Evolutionary conservation across 305 asterid genomes (phyloP), one percentile per base, ranked within the genome.

Genomic region (Rubia tinctorum): DNA sequence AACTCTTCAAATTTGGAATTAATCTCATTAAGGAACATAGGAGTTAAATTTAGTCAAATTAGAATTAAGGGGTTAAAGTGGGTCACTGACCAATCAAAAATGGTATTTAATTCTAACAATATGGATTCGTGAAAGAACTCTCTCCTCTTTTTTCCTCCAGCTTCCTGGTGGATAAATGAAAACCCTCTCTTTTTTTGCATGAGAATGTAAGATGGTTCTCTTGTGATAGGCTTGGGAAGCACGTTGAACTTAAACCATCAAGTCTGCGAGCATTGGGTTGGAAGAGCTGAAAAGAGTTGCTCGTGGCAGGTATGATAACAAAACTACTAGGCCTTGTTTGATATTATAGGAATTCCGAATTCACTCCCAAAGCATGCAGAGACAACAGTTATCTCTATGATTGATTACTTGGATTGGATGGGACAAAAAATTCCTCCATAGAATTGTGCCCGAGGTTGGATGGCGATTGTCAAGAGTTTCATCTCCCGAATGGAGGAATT

Each of bases 221-320:
- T 62, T 75, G 56, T 43, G 45, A 77, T 89, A 93, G 98, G 84
- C 78, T 91, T 40, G 96, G 98, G 74, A 91, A 88, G 86, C 90
- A 93, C 64, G 73, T 81, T 70, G 92, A 83, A 80, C 80, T 93
- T 62, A 89, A 43, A 47, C 65, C 86, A 18, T 84, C 88, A 71
- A 84, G 80, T 76, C 80, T 93, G 80, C 92, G 85, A 81, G 88
- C 91, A 34, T 70, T 93, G 76, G 97, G 93, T 56, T 88, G 86
- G 96, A 87, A 84, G 80, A 80, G 84, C 73, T 84, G 22, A 83
- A 34, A 34, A 53, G 60, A 71, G 56, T 59, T 43, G 10, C 51
- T 12, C 69, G 56, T 61, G 47, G 20, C 66, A 53, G 40, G 44
- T 40, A 14, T 18, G 56, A 39, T 58, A 6, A 17, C 1, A 15